Conservation (phyloP, 306 rosid genomes). For the Mimosa pudica region DNA sequence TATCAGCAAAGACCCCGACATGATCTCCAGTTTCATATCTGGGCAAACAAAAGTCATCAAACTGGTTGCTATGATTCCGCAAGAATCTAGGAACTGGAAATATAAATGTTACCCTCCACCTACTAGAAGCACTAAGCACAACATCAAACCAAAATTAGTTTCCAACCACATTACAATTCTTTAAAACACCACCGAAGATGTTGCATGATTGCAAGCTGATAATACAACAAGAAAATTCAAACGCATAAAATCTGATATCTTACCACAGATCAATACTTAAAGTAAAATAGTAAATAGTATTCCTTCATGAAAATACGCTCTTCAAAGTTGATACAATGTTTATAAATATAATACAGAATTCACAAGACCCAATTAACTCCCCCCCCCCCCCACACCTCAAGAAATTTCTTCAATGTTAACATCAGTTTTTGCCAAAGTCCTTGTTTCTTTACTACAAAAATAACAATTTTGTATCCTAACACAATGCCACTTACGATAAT, state of each 20-base stretch:
- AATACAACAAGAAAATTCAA: neutral
- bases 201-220: neutral
- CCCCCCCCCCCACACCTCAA: neutral
- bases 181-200: neutral
- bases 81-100: neutral
- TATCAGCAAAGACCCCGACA: conserved; percentile 89
- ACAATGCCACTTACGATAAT: neutral
- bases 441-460: neutral
- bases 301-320: neutral
- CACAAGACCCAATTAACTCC: neutral
- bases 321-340: neutral
- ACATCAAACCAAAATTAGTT: neutral
- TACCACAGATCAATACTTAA: conserved; percentile 3
- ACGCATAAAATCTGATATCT: neutral
- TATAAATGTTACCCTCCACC: neutral
- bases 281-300: too few species aligned
- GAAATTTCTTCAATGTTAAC: neutral
- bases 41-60: conserved; percentile 32
- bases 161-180: neutral
- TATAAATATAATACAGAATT: neutral
- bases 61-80: neutral
- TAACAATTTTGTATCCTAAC: neutral
- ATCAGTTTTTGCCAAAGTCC: neutral
- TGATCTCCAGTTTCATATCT: conserved; percentile 99
- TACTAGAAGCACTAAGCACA: neutral